Base-by-base conservation (phyloP, 805 yeast genomes). In the Candida suzukii region DNA sequence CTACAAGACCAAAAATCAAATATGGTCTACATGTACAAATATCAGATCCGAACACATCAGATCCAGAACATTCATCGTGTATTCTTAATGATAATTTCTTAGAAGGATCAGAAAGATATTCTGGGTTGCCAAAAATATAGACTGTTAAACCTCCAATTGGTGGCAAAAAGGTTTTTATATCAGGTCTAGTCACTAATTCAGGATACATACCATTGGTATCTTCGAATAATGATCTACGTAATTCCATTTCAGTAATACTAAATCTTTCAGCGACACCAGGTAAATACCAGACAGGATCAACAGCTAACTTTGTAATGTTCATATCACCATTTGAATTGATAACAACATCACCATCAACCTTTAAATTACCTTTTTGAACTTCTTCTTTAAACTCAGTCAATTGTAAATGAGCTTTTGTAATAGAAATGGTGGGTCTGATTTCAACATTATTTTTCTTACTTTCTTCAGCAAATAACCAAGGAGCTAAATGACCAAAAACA, bases 201-300 rank as follows among this genome's bases (percentile, higher is more conserved):
- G 85, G 84, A 54, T 78, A 79, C 73, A 79, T 77, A 32, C 85
- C 84, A 51, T 80, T 81, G 38, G 85, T 79, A 53, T 79, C 84
- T 54, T 79, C 79, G 54, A 79, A 79, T 46, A 79, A 62, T 3
- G 81, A 76, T 38, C 76, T 70, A 55, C 85, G 70, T 37, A 79
- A 65, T 38, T 74, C 74, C 16, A 55, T 59, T 52, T 79, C 86
- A 26, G 74, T 63, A 45, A 79, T 71, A 24, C 73, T 74, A 52
- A 79, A 73, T 52, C 82, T 73, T 54, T 74, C 67, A 22, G 85
- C 86, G 44, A 79, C 80, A 22, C 83, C 83, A 3, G 86, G 86
- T 43, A 79, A 64, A 50, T 76, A 71, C 85, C 86, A 79, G 31
- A 79, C 84, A 16, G 85, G 85, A 52, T 79, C 86, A 32, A 77